Evolutionary conservation across 768 basidiomycete species (phyloP).

Genomic region (Lentinula sp.): DNA sequence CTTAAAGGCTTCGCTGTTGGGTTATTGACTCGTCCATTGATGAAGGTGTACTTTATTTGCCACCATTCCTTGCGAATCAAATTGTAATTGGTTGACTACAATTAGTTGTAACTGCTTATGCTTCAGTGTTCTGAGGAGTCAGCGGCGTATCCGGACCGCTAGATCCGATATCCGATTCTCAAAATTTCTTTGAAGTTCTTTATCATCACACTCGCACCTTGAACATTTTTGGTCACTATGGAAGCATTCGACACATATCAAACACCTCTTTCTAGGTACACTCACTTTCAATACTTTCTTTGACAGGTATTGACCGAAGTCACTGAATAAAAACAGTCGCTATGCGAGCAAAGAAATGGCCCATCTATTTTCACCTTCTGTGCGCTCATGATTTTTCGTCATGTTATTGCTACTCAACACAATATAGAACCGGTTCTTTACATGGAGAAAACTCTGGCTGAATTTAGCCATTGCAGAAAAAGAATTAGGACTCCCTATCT

Average conservation of each 20-base stretch:
- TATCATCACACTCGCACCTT: neutral
- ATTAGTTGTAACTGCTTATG: too few species aligned
- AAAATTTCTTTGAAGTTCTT: neutral
- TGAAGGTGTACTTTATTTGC: too few species aligned
- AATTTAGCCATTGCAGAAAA: slow-evolving; percentile 96
- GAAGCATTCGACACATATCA: slow-evolving; percentile 70
- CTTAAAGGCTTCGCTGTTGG: too few species aligned
- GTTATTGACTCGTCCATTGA: too few species aligned
- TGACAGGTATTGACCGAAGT: neutral
- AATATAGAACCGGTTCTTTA: slow-evolving; percentile 83
- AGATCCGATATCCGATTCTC: neutral
- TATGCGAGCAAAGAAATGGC: slow-evolving; percentile 99
- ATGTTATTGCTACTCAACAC: neutral
- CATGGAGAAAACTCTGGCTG: slow-evolving; percentile 95
- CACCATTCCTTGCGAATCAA: too few species aligned
- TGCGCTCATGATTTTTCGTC: slow-evolving; percentile 27
- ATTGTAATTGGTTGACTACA: too few species aligned
- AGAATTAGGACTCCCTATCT: slow-evolving; percentile 85
- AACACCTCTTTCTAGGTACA: slow-evolving; percentile 74
- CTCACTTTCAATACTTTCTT: neutral
- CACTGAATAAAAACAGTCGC: slow-evolving; percentile 47
- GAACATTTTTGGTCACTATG: slow-evolving; percentile 27
- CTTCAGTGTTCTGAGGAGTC: too few species aligned
- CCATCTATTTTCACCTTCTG: slow-evolving; percentile 90
- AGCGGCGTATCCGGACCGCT: neutral